phyloP scores from a whole-genome alignment of 108 stramenopile genomes.

The Poteriospumella lacustris region DNA sequence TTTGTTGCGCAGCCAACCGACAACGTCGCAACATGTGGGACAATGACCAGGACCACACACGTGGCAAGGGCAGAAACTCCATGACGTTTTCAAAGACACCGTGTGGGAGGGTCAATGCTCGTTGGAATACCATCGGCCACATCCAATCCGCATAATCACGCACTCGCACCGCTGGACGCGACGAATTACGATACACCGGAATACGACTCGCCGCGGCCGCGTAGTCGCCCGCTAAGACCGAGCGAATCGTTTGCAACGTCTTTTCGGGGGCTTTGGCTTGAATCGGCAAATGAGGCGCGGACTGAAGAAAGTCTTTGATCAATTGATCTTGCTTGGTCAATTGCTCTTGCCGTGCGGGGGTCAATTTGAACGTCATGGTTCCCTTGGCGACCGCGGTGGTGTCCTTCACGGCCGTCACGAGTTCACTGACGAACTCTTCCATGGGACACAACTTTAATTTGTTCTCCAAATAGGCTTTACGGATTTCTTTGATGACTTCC shows the following conservation, averaged over 20 bases:
- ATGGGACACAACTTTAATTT: neutral
- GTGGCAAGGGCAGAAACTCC: conserved; percentile 45
- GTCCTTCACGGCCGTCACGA: conserved; percentile 12
- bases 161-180: neutral
- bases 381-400: neutral
- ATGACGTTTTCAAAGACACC: conserved; percentile 15
- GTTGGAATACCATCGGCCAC: conserved; percentile 4
- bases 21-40: conserved; percentile 39
- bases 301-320: no score
- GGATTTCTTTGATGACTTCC: neutral
- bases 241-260: no score
- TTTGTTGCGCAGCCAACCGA: conserved; percentile 44
- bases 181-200: no score
- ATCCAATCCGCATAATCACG: conserved; percentile 15
- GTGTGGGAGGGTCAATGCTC: neutral
- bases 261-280: no score
- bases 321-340: no score
- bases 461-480: conserved; percentile 34
- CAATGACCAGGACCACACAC: conserved; percentile 41
- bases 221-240: no score
- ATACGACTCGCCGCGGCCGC: no score
- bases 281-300: no score
- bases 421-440: neutral
- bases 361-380: no score
- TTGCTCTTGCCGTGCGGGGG: no score